Evolutionary conservation across 2,329 filamentous ascomycete species (phyloP).

Genomic region (Neonectria faginata): DNA sequence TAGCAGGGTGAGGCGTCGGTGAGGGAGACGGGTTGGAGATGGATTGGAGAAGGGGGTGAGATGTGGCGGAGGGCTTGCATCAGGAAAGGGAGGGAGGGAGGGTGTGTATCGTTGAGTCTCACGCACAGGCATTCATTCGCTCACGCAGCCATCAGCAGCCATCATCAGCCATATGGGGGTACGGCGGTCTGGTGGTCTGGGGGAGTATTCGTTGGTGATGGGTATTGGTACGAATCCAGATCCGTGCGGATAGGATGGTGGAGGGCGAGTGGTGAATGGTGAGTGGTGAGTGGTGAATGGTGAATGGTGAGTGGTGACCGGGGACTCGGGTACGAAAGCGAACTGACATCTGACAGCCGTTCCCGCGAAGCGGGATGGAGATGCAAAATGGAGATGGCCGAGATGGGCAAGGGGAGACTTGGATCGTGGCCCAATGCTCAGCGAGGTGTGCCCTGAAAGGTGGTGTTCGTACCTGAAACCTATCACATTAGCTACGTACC

Average conservation of each 20-base stretch:
- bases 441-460: not conserved
- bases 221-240: not conserved
- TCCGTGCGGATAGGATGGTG: not conserved
- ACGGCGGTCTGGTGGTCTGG: not conserved
- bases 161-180: not conserved
- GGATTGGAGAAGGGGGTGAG: not conserved
- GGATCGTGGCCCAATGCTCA: not conserved
- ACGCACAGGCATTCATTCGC: not conserved
- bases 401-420: not conserved
- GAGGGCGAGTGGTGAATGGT: not conserved
- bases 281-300: conserved; percentile 2
- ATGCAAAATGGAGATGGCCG: conserved; percentile 14
- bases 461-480: conserved; percentile 5
- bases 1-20: conserved; percentile 19
- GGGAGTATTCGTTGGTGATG: not conserved
- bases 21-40: conserved; percentile 1
- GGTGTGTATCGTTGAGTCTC: conserved; percentile 18
- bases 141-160: conserved; percentile 11
- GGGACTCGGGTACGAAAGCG: conserved; percentile 10
- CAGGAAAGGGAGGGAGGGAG: not conserved
- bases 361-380: conserved; percentile 5
- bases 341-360: conserved; percentile 17
- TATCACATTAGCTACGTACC: not conserved
- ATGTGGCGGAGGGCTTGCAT: not conserved
- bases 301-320: conserved; percentile 2